Conservation (phyloP, 108 stramenopile genomes). For the Pseudonitzschia pungens region DNA sequence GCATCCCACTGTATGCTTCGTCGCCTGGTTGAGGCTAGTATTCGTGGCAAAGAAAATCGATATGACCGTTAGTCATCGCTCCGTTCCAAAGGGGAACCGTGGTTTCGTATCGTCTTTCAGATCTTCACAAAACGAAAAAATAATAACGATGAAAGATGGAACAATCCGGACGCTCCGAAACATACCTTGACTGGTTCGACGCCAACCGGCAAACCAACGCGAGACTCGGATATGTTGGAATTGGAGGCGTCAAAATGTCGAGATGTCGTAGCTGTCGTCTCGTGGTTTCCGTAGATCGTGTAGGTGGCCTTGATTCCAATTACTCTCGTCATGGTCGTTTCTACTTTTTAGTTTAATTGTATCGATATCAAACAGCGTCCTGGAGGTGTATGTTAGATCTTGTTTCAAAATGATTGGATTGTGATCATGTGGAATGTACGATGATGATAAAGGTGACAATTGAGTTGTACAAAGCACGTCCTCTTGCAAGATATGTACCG, state of each 20-base stretch:
- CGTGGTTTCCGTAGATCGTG: neutral
- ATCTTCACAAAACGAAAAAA: neutral
- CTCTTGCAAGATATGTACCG: too few species aligned
- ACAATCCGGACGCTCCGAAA: neutral
- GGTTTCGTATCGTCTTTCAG: neutral
- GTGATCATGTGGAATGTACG: too few species aligned
- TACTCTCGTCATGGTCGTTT: neutral
- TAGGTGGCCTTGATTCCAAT: neutral
- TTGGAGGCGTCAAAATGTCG: neutral
- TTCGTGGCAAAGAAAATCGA: neutral
- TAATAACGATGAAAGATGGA: neutral
- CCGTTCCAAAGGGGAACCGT: neutral
- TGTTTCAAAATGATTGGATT: too few species aligned
- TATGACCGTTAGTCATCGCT: neutral
- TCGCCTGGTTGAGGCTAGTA: slow-evolving; percentile 26
- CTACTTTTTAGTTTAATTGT: neutral
- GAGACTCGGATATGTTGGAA: neutral
- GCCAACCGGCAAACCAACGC: slow-evolving; percentile 6
- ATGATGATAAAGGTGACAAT: too few species aligned
- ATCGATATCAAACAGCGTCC: neutral
- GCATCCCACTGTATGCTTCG: slow-evolving; percentile 65
- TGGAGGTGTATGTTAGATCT: too few species aligned
- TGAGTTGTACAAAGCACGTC: too few species aligned
- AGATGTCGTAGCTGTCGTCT: neutral
- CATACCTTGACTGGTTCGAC: slow-evolving; percentile 3